Evolutionary conservation across 2,329 filamentous ascomycete species (phyloP).

Genomic region (Diplodia intermedia): DNA sequence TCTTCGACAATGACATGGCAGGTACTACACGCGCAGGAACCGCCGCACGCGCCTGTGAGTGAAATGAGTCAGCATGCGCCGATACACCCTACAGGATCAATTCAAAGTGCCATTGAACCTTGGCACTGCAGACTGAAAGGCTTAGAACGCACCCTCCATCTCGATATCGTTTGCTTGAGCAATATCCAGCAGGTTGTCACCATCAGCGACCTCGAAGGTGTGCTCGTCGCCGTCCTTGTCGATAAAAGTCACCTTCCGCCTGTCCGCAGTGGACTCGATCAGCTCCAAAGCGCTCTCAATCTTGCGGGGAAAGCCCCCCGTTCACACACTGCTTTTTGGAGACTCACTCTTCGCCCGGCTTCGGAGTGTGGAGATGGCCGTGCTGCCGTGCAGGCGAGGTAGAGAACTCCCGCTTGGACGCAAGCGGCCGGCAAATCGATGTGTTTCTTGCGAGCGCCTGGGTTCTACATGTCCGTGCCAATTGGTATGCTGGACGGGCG

Average conservation of each 20-base stretch:
- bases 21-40: conserved; percentile 90
- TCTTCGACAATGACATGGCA: conserved; percentile 87
- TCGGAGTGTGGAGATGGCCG: conserved; percentile 82
- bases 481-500: background rate
- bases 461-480: conserved; percentile 3
- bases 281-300: background rate
- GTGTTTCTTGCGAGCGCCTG: background rate
- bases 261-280: conserved; percentile 47
- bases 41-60: conserved; percentile 79
- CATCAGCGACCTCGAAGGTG: conserved; percentile 79
- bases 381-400: conserved; percentile 68
- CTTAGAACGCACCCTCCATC: conserved; percentile 72
- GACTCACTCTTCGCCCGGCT: conserved; percentile 87
- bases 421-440: conserved; percentile 18
- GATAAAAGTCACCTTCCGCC: conserved; percentile 87
- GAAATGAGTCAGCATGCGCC: conserved; percentile 12
- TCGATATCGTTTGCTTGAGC: conserved; percentile 94
- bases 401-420: conserved; percentile 65
- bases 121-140: background rate
- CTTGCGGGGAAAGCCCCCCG: background rate
- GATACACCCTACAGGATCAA: background rate
- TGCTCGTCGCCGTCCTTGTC: conserved; percentile 84
- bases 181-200: conserved; percentile 94
- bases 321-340: background rate
- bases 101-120: background rate